phyloP scores from a whole-genome alignment of 2,329 filamentous ascomycete genomes.

The Penicillium polonicum region DNA sequence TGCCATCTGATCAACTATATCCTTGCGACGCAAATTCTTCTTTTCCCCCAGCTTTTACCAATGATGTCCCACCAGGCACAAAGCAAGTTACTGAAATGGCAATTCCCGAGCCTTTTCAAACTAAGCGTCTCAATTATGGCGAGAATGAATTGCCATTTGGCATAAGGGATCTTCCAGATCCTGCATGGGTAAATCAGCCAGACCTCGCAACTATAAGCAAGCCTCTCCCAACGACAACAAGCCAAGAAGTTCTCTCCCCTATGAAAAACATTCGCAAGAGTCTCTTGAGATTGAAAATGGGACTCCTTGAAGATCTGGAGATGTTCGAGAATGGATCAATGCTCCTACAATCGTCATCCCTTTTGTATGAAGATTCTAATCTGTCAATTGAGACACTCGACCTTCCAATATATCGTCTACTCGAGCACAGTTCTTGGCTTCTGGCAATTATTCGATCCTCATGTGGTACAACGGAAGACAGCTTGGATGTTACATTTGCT shows the following conservation, averaged over 20 bases:
- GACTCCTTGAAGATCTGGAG: conserved; percentile 18
- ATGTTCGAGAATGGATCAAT: conserved; percentile 5
- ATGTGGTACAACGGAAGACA: not conserved
- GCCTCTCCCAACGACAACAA: not conserved
- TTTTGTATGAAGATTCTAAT: not conserved
- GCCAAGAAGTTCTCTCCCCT: not conserved
- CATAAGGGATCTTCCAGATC: not conserved
- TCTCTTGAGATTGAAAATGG: conserved; percentile 14
- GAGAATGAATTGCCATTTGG: not conserved
- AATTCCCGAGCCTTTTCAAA: not conserved
- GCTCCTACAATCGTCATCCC: not conserved
- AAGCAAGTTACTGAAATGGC: not conserved
- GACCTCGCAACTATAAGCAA: not conserved
- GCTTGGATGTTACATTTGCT: no score
- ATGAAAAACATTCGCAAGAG: not conserved
- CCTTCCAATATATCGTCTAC: conserved; percentile 18
- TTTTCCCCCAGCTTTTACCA: not conserved
- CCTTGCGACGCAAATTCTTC: not conserved
- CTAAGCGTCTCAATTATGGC: not conserved
- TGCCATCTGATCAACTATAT: not conserved
- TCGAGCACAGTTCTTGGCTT: conserved; percentile 17
- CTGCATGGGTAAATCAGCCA: not conserved
- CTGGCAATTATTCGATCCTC: conserved; percentile 13
- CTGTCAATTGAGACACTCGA: conserved; percentile 9
- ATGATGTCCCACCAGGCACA: no score